A percentile compares a stretch with the other conserved stretches of the same genome.
Evolutionary conservation across 2,329 filamentous ascomycete genomes (phyloP).

Genomic region (Grosmannia clavigera): DNA sequence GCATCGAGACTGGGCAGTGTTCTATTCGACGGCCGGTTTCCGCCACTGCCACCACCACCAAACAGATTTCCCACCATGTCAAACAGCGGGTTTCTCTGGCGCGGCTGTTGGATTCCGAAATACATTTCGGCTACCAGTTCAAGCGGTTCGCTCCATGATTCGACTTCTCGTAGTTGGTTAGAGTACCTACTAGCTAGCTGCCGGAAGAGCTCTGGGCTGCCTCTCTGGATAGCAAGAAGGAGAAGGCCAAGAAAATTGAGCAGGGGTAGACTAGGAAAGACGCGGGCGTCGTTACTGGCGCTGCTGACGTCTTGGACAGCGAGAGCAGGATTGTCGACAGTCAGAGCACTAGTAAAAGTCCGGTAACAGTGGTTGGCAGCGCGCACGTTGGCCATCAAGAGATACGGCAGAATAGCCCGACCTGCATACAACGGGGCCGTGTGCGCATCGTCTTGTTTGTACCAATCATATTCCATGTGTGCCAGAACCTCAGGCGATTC

Average conservation of each 20-base stretch:
- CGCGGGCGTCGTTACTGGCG: constrained; percentile 56
- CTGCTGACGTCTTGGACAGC: constrained; percentile 71
- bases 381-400: constrained; percentile 79
- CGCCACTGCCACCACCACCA: constrained; percentile 49
- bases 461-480: constrained; percentile 87
- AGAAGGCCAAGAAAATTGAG: constrained; percentile 88
- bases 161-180: constrained; percentile 61
- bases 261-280: constrained; percentile 86
- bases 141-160: constrained; percentile 68
- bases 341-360: constrained; percentile 58
- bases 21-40: constrained; percentile 28
- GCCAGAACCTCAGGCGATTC: constrained; percentile 74
- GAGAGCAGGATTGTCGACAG: constrained; percentile 42
- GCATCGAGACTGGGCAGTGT: constrained; percentile 28
- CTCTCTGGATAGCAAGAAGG: constrained; percentile 71
- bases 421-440: constrained; percentile 78
- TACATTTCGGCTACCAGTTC: constrained; percentile 92
- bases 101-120: constrained; percentile 79
- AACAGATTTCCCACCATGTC: constrained; percentile 98
- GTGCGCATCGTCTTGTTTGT: constrained; percentile 75
- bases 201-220: constrained; percentile 64
- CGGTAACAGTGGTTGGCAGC: constrained; percentile 75
- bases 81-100: constrained; percentile 83
- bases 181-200: constrained; percentile 75
- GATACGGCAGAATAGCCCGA: constrained; percentile 79